These are phyloP conservation scores for Pseudocercospora musae DNA, from an alignment of 2,329 filamentous ascomycete genomes.

Conservation along the genomic window DNA sequence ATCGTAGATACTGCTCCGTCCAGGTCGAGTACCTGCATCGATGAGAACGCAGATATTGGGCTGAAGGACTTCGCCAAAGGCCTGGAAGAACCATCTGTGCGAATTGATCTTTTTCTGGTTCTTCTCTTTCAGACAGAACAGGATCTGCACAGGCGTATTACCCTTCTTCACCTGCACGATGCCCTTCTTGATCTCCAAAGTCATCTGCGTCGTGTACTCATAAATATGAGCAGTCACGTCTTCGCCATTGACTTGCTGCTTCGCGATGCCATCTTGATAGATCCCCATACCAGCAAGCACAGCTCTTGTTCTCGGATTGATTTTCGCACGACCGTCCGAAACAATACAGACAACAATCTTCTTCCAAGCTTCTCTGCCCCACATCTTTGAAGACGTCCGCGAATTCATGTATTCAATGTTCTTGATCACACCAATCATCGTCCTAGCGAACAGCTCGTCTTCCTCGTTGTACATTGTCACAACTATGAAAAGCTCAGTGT, in stretches of 20 bases:
- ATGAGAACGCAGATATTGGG: constrained; percentile 96
- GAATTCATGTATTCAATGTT: constrained; percentile 99
- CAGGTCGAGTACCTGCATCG: constrained; percentile 92
- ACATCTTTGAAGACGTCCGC: constrained; percentile 88
- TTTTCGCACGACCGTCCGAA: constrained; percentile 94
- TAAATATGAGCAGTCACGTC: constrained; percentile 97
- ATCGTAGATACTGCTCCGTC: constrained; percentile 92
- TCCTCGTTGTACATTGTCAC: constrained; percentile 99
- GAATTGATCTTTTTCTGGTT: constrained; percentile 99
- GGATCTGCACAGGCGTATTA: constrained; percentile 86
- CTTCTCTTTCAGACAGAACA: constrained; percentile 98
- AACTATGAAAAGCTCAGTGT: constrained; percentile 94
- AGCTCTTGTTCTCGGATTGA: constrained; percentile 86
- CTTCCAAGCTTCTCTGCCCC: constrained; percentile 98
- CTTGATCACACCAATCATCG: constrained; percentile 96
- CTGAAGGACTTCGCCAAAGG: constrained; percentile 85
- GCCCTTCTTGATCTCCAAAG: constrained; percentile 83
- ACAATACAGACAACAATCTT: constrained; percentile 99
- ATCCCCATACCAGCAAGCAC: constrained; percentile 90
- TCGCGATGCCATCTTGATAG: constrained; percentile 97
- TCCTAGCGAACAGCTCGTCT: constrained; percentile 90
- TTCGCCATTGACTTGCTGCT: constrained; percentile 95
- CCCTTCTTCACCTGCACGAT: constrained; percentile 80
- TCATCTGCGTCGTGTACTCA: constrained; percentile 84
- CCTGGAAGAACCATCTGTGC: constrained; percentile 98